These are phyloP conservation scores for Dothiorella sarmentorum DNA, from an alignment of 2,329 filamentous ascomycete genomes.

Conservation along the genomic window DNA sequence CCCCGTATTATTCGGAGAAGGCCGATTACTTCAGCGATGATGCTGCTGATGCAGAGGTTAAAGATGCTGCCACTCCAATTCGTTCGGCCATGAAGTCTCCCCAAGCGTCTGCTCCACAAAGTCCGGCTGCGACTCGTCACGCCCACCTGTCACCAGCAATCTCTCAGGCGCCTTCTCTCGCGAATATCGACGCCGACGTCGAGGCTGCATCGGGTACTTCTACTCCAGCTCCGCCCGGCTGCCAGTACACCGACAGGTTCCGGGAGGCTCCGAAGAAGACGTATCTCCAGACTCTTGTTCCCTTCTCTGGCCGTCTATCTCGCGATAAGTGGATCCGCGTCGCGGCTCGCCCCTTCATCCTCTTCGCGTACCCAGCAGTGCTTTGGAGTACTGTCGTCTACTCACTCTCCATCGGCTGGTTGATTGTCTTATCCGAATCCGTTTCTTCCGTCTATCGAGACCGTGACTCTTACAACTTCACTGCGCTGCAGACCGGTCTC, in stretches of 20 bases:
- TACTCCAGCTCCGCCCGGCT: background rate
- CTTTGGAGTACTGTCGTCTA: conserved; percentile 87
- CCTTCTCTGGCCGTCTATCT: conserved; percentile 74
- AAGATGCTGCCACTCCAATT: background rate
- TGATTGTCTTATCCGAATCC: conserved; percentile 90
- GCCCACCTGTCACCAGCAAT: background rate
- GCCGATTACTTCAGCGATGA: conserved; percentile 26
- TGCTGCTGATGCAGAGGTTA: background rate
- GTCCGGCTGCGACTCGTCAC: background rate
- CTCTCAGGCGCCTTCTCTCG: conserved; percentile 7
- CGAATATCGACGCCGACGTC: conserved; percentile 1
- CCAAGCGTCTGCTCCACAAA: background rate
- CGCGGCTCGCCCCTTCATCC: conserved; percentile 73
- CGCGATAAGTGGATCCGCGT: conserved; percentile 78
- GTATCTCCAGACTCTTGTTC: conserved; percentile 69
- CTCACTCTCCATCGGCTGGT: conserved; percentile 84
- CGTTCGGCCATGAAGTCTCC: conserved; percentile 14
- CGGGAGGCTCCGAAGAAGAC: conserved; percentile 65
- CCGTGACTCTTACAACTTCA: conserved; percentile 71
- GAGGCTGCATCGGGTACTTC: background rate
- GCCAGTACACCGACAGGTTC: conserved; percentile 66
- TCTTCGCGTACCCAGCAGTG: conserved; percentile 83
- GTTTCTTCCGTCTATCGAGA: conserved; percentile 76
- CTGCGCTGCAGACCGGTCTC: conserved; percentile 73
- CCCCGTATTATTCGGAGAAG: conserved; percentile 31